A percentile compares a stretch with the other conserved stretches of the same genome.
Evolutionary conservation across 2,329 filamentous ascomycete species (phyloP).

Genomic region (Pezicula carpinea): DNA sequence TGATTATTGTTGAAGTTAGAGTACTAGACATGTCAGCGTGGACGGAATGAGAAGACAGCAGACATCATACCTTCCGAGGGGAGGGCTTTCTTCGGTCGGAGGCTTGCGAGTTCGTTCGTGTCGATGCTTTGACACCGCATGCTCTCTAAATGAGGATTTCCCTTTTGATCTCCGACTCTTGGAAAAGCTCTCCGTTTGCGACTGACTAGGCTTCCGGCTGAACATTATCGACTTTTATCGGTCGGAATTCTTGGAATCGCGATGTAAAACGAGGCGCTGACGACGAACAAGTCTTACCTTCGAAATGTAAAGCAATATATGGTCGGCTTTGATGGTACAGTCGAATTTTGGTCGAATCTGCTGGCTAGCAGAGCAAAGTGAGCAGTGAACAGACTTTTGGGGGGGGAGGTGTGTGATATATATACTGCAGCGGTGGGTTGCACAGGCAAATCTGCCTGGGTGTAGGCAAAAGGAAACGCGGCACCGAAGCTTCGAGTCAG

Average conservation of each 20-base stretch:
- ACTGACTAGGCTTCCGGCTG: slow-evolving; percentile 12
- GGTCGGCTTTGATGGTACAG: not conserved
- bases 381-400: not conserved
- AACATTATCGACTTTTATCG: slow-evolving; percentile 10
- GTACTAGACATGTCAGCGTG: slow-evolving; percentile 35
- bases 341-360: not conserved
- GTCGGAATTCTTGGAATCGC: not conserved
- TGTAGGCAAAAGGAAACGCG: slow-evolving; percentile 6
- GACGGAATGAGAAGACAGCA: slow-evolving; percentile 2
- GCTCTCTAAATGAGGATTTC: slow-evolving; percentile 29
- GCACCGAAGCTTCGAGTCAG: slow-evolving; percentile 1
- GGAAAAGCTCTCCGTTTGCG: slow-evolving; percentile 29
- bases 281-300: not conserved
- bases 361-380: not conserved
- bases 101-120: slow-evolving; percentile 22
- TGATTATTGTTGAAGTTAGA: slow-evolving; percentile 67
- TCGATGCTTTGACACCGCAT: slow-evolving; percentile 30
- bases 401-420: slow-evolving; percentile 2
- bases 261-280: not conserved
- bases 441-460: not conserved
- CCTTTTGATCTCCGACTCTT: slow-evolving; percentile 21
- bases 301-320: not conserved
- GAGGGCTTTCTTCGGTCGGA: slow-evolving; percentile 21
- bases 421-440: not conserved
- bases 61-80: slow-evolving; percentile 18